phyloP scores from a whole-genome alignment of 176 grass and related monocot species.

The Musa troglodytarum region DNA sequence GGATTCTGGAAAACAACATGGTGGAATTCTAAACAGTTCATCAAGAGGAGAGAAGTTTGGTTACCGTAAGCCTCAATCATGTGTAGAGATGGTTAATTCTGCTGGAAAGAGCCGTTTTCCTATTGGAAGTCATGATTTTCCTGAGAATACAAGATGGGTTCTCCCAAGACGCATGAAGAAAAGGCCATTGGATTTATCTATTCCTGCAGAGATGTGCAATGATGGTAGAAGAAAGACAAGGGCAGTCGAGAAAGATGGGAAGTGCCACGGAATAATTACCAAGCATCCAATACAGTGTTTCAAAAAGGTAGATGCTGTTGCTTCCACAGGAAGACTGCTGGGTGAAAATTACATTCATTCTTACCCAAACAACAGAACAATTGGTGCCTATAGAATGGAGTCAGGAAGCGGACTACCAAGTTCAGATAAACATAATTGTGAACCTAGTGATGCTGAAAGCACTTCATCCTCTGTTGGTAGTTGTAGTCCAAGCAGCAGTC shows the following conservation, averaged over 20 bases:
- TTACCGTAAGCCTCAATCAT: background rate
- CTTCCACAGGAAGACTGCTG: constrained; percentile 43
- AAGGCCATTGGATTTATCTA: constrained; percentile 26
- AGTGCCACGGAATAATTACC: constrained; percentile 3
- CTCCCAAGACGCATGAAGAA: constrained; percentile 35
- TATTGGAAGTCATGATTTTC: background rate
- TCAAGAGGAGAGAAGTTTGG: background rate
- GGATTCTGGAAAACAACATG: background rate
- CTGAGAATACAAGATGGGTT: background rate
- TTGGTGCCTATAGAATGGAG: constrained; percentile 25
- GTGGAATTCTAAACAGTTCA: background rate
- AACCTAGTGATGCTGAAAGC: constrained; percentile 45
- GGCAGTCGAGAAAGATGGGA: constrained; percentile 10
- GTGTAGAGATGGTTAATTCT: background rate
- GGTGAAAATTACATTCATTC: constrained; percentile 26
- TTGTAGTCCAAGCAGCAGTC: constrained; percentile 43
- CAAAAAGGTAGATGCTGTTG: constrained; percentile 71
- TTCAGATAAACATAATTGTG: background rate
- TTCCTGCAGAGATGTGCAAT: constrained; percentile 22
- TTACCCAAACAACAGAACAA: constrained; percentile 38
- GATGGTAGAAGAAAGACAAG: constrained; percentile 35
- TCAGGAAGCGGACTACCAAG: background rate
- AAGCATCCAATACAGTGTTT: constrained; percentile 29
- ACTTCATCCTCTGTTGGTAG: constrained; percentile 68
- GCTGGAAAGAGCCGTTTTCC: background rate